Percentiles rank a stretch among this genome's conserved stretches.
Conservation (phyloP, 768 basidiomycete species). For the Boletus tylopilopsis region DNA sequence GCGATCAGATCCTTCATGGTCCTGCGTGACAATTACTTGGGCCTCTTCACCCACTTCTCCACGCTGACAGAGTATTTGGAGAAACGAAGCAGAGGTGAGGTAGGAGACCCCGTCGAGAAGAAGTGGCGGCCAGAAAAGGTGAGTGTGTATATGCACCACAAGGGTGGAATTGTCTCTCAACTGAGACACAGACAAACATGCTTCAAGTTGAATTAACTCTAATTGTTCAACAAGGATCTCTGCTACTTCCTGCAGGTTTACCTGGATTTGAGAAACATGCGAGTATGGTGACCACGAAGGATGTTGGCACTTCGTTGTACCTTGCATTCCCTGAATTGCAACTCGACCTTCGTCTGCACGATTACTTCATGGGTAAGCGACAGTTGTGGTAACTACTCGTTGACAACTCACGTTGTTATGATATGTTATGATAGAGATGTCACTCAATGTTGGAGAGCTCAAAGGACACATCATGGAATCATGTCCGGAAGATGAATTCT, state of each 20-base stretch:
- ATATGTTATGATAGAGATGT: too few relatives aligned
- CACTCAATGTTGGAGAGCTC: constrained; percentile 65
- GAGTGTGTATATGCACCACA: constrained; percentile 39
- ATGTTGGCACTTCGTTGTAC: constrained; percentile 52
- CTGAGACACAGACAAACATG: constrained; percentile 64
- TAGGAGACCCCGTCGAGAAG: constrained; percentile 77
- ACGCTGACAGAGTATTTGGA: constrained; percentile 84
- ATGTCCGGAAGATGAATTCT: constrained; percentile 42
- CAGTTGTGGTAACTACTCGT: neutral
- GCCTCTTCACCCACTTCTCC: constrained; percentile 88
- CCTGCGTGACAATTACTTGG: constrained; percentile 90
- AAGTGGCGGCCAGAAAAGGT: constrained; percentile 84
- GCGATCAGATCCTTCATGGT: constrained; percentile 85
- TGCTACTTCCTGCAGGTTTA: constrained; percentile 65
- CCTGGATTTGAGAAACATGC: constrained; percentile 51
- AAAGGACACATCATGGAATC: constrained; percentile 47
- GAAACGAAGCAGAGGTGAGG: constrained; percentile 51
- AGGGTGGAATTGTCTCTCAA: constrained; percentile 5
- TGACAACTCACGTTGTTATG: constrained; percentile 6
- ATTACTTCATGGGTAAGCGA: constrained; percentile 79
- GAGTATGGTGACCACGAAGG: constrained; percentile 26
- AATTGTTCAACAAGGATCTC: constrained; percentile 44
- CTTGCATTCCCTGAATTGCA: constrained; percentile 66
- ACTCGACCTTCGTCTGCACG: constrained; percentile 74
- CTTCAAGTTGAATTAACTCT: constrained; percentile 72